Conservation (phyloP, 192 early-diverging fungal genomes). For the Dissophora ornata region DNA sequence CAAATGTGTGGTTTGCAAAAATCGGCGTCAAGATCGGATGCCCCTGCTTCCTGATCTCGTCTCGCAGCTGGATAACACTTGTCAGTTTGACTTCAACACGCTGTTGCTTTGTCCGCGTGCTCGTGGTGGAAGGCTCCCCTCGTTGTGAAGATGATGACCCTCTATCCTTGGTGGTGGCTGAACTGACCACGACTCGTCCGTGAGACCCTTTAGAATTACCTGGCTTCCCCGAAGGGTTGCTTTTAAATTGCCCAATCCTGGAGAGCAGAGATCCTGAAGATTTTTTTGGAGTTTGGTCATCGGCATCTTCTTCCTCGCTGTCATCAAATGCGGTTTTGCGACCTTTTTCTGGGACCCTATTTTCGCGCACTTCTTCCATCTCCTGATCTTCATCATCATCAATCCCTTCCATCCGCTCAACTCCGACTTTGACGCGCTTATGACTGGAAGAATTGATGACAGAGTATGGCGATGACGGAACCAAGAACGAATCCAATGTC, state of each 20-base stretch:
- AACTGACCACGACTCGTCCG: neutral
- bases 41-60: conserved; percentile 72
- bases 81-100: conserved; percentile 83
- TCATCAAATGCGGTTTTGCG: conserved; percentile 4
- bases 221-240: neutral
- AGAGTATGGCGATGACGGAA: conserved; percentile 19
- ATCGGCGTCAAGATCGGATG: conserved; percentile 81
- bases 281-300: neutral
- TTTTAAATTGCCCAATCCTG: conserved; percentile 37
- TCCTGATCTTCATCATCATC: conserved; percentile 23
- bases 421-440: conserved; percentile 26
- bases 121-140: neutral
- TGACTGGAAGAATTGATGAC: conserved; percentile 3
- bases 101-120: conserved; percentile 23
- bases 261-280: conserved; percentile 11
- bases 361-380: conserved; percentile 2
- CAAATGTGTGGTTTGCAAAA: conserved; percentile 86
- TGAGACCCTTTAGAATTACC: neutral
- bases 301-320: neutral
- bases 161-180: too few relatives aligned
- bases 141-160: conserved; percentile 1
- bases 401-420: conserved; percentile 1
- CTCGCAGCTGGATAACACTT: conserved; percentile 81
- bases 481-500: conserved; percentile 79
- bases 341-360: neutral